Evolutionary conservation across 2,329 filamentous ascomycete genomes (phyloP).

Genomic region (Phialocephala subalpina): DNA sequence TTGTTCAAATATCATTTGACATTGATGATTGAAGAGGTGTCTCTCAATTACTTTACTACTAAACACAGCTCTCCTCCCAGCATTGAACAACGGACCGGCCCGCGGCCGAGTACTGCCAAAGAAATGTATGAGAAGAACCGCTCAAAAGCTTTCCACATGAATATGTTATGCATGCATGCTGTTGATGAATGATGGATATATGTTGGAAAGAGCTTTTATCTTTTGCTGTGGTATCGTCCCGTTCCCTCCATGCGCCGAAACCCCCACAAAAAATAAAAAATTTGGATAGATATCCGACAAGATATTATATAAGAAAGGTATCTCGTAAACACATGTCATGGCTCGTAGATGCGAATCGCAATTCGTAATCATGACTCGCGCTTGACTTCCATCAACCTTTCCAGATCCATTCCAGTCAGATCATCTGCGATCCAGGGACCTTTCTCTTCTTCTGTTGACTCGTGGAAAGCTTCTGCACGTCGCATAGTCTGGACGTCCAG

Average conservation of each 20-base stretch:
- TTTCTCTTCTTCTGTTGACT: conserved; percentile 85
- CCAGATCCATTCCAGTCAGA: conserved; percentile 66
- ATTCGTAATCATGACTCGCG: conserved; percentile 32
- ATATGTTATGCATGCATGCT: conserved; percentile 29
- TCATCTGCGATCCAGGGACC: conserved; percentile 84
- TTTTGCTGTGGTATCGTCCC: conserved; percentile 38
- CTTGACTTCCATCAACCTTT: conserved; percentile 62
- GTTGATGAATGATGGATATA: conserved; percentile 19
- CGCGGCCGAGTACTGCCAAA: conserved; percentile 28
- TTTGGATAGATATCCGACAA: conserved; percentile 21
- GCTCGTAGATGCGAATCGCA: conserved; percentile 15
- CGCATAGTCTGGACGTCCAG: conserved; percentile 90
- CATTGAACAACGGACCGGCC: conserved; percentile 32
- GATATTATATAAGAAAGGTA: conserved; percentile 30
- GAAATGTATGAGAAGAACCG: conserved; percentile 15
- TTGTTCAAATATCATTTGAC: not conserved
- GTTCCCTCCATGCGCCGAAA: conserved; percentile 26
- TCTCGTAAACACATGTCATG: conserved; percentile 33
- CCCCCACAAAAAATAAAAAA: conserved; percentile 23
- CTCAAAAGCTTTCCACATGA: conserved; percentile 17
- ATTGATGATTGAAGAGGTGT: conserved; percentile 17
- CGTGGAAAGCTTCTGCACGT: conserved; percentile 84
- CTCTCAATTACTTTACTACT: conserved; percentile 35
- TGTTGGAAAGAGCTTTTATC: conserved; percentile 35
- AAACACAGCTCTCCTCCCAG: conserved; percentile 13